Evolutionary conservation across 2,329 filamentous ascomycete species (phyloP).

Genomic region (Septoria petroselini): DNA sequence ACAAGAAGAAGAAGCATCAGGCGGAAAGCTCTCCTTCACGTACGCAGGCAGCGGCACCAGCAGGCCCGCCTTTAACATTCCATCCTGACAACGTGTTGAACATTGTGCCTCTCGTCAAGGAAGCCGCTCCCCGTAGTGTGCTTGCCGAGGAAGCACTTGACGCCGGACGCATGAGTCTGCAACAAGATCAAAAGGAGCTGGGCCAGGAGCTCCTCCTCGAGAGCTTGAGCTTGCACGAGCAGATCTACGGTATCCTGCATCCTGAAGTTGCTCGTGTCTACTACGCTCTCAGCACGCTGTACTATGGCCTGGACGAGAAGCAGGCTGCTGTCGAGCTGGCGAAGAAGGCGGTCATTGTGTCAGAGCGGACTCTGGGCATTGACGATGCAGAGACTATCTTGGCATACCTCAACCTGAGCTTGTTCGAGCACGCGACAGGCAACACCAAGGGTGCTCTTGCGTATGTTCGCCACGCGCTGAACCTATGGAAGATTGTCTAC

Average conservation of each 20-base stretch:
- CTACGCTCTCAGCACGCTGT: slow-evolving; percentile 90
- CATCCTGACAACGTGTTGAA: slow-evolving; percentile 82
- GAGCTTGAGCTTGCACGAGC: slow-evolving; percentile 91
- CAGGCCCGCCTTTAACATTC: slow-evolving; percentile 62
- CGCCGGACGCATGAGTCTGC: slow-evolving; percentile 91
- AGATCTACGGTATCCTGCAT: slow-evolving; percentile 96
- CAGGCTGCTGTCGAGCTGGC: slow-evolving; percentile 91
- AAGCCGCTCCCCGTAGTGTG: slow-evolving; percentile 84
- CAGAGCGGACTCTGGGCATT: slow-evolving; percentile 88
- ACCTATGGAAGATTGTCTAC: slow-evolving; percentile 96
- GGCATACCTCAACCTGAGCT: slow-evolving; percentile 89
- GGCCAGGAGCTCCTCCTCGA: slow-evolving; percentile 95
- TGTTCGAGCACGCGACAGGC: slow-evolving; percentile 89
- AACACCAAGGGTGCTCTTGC: slow-evolving; percentile 84
- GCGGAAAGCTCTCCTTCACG: slow-evolving; percentile 50
- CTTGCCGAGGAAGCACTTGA: slow-evolving; percentile 94
- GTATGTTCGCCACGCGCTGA: slow-evolving; percentile 87
- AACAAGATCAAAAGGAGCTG: slow-evolving; percentile 91
- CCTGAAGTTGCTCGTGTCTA: slow-evolving; percentile 95
- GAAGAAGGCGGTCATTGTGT: slow-evolving; percentile 92
- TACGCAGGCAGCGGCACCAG: slow-evolving; percentile 41
- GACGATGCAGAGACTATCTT: slow-evolving; percentile 92
- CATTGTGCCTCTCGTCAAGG: slow-evolving; percentile 90
- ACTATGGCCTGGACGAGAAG: slow-evolving; percentile 98
- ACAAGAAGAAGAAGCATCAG: slow-evolving; percentile 59